Evolutionary conservation across 139 green algal genomes (phyloP), one percentile per base, ranked within the genome.

Genomic region (Ettlia oleoabundans): DNA sequence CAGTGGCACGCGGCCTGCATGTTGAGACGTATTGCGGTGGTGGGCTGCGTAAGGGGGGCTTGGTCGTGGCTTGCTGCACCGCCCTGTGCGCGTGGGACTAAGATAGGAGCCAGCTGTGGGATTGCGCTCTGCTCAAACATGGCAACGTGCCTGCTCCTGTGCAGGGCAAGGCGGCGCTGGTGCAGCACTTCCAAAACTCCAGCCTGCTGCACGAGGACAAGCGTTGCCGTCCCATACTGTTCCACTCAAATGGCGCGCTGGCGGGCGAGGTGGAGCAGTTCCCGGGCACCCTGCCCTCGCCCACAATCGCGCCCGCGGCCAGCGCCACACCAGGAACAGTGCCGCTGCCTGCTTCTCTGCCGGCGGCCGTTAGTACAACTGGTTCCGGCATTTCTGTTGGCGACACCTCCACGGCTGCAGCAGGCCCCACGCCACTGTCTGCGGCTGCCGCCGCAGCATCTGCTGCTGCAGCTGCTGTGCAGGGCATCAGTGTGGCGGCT

Each of bases 141-240:
- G 24, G 2, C 63, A 37, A 55, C 55, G 30, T 24, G 2, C 24
- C 3, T 53, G 32, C 22, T 55, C 19, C 61, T 66, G 7, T 68
- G 73, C 92, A 98, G 85, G 94, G 94, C 80, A 95, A 96, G 72
- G 74, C 87, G 19, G 91, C 94, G 4, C 92, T 99, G 35, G 89
- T 99, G 24, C 88, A 92, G 28, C 96, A 99, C 91, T 99, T 99
- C 83, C 95, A 97, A 74, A 98, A 99, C 93, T 97, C 90, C 43
- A 94, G 82, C 71, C 91, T 99, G 63, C 96, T 99, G 92, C 97
- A 99, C 81, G 96, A 99, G 89, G 96, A 99, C 92, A 98, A 99
- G 92, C 93, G 95, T 77, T 99, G 96, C 90, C 83, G 96, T 19
- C 96, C 96, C 55, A 94, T 99, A 38, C 89, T 99, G 4, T 98